Evolutionary conservation across 306 rosid genomes (phyloP), one percentile per base, ranked within the genome.

Genomic region (Lathyrus tuberosus): DNA sequence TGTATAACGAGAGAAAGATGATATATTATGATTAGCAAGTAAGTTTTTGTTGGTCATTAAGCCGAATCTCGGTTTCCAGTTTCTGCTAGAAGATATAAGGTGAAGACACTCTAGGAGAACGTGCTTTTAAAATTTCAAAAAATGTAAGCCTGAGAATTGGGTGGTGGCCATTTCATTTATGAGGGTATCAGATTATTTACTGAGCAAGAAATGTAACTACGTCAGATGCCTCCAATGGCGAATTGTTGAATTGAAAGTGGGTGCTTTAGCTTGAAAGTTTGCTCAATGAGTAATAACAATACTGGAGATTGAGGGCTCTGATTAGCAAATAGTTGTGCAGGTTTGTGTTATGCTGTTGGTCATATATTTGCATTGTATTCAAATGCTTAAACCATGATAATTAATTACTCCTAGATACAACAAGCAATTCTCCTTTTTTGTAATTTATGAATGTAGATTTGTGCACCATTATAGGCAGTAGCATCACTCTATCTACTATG

Each of bases 1-100:
- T 73, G 74, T 70, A 17, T 16, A 10, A 16, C 16, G 41, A 6
- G 65, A 60, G 46, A 72, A 84, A 71, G 80, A 78, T 46, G 76
- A 78, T 71, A 6, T 47, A 66, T 78, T 44, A 35, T 47, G 14
- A 35, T 18, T 41, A 17, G 46, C 46, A 22, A 62, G 65, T 44
- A 73, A 80, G 56, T 22, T 72, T 53, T 35, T 70, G 65, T 63
- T 48, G 57, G 58, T 30, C 11, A 63, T 62, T 54, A 49, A 47
- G 14, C 35, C 16, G 38, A 46, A 16, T 13, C 43, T 49, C 4
- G 26, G 56, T 24, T 15, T n/a, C 71, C 66, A 17, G 20, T n/a
- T 60, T 47, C 35, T 76, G 77, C 16, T 62, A 14, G 65, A 70
- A 44, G 35, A 51, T 60, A 51, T 60, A 48, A 16, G 51, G 72